Base-by-base conservation (phyloP, 768 basidiomycete genomes). In the Agrocybe chaxingu region DNA sequence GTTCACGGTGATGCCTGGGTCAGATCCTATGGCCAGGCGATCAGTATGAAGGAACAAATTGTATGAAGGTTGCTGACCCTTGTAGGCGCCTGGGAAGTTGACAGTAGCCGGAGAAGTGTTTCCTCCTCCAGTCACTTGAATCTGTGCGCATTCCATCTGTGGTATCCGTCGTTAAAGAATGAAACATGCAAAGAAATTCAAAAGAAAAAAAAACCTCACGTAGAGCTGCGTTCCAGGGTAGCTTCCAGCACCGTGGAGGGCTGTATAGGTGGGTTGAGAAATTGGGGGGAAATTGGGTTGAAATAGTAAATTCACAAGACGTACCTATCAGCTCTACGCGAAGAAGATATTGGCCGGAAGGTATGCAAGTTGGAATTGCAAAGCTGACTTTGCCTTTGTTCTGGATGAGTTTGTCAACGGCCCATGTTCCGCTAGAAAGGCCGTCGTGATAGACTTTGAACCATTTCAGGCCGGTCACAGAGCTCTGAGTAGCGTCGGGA, bases 161-260 rank as follows among this genome's bases (percentile, higher is more conserved):
- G n/a, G 24, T 24, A 24, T 24, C 5, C 24, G 5, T 3, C 24
- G 5, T 24, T 24, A 24, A 24, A 43, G 16, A 42, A 16, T 50
- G 12, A 13, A 33, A 18, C n/a, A n/a, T 49, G 10, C 13, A 12
- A 39, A 34, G 13, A 11, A 36, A 37, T 52, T 10, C 32, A 29
- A 40, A 19, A 12, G 40, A 11, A 24, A 12, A 52, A 45, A 39
- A 54, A 57, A 34, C 59, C 67, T 48, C 45, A 76, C 77, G 54
- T 80, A 82, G 64, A 82, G 63, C 54, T 80, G 78, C 7, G 80
- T 79, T 31, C 79, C 79, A 34, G 78, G 79, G 57, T 79, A 80
- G 12, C 56, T 67, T 5, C 54, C 48, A 0, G 76, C 77, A 10
- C 61, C 73, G 53, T 75, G 78, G 33, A 79, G 64, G 43, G 75